These are phyloP conservation scores for Oropetium thomaeum DNA, from an alignment of 176 grass and related monocot species.

Conservation along the genomic window DNA sequence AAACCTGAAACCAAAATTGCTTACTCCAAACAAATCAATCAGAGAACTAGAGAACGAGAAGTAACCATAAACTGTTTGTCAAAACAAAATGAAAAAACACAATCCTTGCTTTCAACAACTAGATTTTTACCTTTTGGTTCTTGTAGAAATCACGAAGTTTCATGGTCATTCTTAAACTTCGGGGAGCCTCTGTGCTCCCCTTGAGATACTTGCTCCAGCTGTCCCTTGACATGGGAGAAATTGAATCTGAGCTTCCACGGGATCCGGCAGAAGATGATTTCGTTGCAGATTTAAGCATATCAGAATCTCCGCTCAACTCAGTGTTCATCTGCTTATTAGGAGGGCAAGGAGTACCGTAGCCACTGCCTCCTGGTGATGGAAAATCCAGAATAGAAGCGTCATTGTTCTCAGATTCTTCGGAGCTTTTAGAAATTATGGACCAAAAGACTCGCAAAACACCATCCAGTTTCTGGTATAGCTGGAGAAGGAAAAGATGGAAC, in stretches of 20 bases:
- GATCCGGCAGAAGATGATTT: conserved; percentile 61
- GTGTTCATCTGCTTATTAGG: conserved; percentile 41
- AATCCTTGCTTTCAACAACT: not conserved
- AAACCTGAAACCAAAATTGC: not conserved
- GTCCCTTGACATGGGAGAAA: conserved; percentile 67
- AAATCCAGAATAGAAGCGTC: conserved; percentile 37
- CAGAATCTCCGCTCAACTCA: conserved; percentile 50
- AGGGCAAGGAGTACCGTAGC: conserved; percentile 37
- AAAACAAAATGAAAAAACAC: not conserved
- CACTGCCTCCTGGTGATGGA: conserved; percentile 42
- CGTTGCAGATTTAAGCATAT: conserved; percentile 42
- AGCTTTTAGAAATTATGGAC: conserved; percentile 68
- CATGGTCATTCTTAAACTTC: conserved; percentile 83
- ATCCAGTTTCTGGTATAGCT: conserved; percentile 92
- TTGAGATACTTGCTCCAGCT: conserved; percentile 59
- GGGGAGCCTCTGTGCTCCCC: conserved; percentile 58
- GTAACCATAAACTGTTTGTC: not conserved
- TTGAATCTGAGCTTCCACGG: conserved; percentile 71
- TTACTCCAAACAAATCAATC: conserved; percentile 4
- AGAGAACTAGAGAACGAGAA: too few species aligned
- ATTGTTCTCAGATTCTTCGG: conserved; percentile 62
- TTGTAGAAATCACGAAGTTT: conserved; percentile 87
- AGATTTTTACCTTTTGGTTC: conserved; percentile 58
- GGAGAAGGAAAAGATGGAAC: conserved; percentile 88
- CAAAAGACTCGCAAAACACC: conserved; percentile 70